Base-by-base conservation (phyloP, 2,329 filamentous ascomycete genomes). In the Aspergillus caelatus region DNA sequence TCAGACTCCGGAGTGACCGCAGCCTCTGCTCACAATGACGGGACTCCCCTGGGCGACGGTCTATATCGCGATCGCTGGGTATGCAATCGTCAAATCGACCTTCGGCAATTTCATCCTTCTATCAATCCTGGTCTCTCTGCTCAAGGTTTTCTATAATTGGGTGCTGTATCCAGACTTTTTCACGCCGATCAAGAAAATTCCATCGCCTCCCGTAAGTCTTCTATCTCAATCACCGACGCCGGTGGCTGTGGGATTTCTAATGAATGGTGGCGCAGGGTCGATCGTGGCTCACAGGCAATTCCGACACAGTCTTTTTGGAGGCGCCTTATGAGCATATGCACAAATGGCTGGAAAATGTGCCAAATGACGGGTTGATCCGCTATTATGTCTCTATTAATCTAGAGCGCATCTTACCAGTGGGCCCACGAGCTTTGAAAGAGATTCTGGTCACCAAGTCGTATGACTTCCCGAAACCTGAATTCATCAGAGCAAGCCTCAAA, bases 381-480 rank as follows among this genome's bases (percentile, higher is more conserved):
- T 93, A 91, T 72, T 83, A 86, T 16, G 82, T 84, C 32, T 71
- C 88, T 14, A 83, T 89, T 64, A 91, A 91, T 71, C 72, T 80
- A 23, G 89, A 91, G 72, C 83, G 88, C 39, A 68, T 92, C n/a
- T 67, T 91, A 11, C 72, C 89, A 56, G 86, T 84, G 3, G 86
- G 80, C 2, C 83, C 89, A 23, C 89, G 89, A 74, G 88, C 85
- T 0, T 79, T 93, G n/a, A 83, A 85, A 5, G 91, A 94, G 75
- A 84, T 93, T 10, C 82, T 93, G 4, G 86, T 88, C 30, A 87
- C 85, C 21, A 89, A 88, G 64, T 88, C 83, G 67, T 93, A 93
- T 74, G 86, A 90, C 46, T 94, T 91, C 68, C 72, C 83, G 52
- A 93, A 92, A 73, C 89, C 90, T 0, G 58, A 70, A 1, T 72